Conservation (phyloP, 371 early-diverging fungal genomes). For the Apophysomyces sp. region DNA sequence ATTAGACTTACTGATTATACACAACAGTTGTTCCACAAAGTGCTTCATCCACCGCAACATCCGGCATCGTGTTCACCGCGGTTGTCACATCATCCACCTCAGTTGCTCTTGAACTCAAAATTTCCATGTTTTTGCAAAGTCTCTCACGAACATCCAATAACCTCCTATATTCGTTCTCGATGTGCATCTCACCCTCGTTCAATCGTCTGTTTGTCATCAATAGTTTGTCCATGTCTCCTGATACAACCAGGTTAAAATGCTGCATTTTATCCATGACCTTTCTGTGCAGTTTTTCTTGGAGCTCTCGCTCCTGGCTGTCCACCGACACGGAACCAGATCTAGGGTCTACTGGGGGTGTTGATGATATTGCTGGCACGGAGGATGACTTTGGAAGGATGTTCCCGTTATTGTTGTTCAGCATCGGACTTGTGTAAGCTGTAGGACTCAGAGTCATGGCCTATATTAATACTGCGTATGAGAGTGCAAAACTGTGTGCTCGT, state of each 20-base stretch:
- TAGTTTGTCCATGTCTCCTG: conserved; percentile 57
- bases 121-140: conserved; percentile 57
- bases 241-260: conserved; percentile 43
- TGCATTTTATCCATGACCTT: conserved; percentile 41
- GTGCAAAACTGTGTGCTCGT: background rate
- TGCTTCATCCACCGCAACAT: conserved; percentile 67
- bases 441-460: conserved; percentile 34
- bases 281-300: conserved; percentile 39
- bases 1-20: conserved; percentile 70
- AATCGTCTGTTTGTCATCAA: conserved; percentile 59
- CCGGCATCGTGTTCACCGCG: conserved; percentile 56
- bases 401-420: background rate
- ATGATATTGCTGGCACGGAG: conserved; percentile 20
- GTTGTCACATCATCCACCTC: conserved; percentile 56
- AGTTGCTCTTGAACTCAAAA: conserved; percentile 54
- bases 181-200: conserved; percentile 63
- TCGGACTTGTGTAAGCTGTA: conserved; percentile 2
- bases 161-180: conserved; percentile 56
- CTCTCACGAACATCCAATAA: conserved; percentile 52
- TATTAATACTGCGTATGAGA: background rate
- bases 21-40: conserved; percentile 68
- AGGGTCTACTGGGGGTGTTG: background rate
- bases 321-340: background rate
- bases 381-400: conserved; percentile 18
- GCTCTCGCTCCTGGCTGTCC: conserved; percentile 4